Percentiles rank a stretch among this genome's conserved stretches.
Conservation (phyloP, 2,329 filamentous ascomycete genomes). For the Fusarium albosuccineum region DNA sequence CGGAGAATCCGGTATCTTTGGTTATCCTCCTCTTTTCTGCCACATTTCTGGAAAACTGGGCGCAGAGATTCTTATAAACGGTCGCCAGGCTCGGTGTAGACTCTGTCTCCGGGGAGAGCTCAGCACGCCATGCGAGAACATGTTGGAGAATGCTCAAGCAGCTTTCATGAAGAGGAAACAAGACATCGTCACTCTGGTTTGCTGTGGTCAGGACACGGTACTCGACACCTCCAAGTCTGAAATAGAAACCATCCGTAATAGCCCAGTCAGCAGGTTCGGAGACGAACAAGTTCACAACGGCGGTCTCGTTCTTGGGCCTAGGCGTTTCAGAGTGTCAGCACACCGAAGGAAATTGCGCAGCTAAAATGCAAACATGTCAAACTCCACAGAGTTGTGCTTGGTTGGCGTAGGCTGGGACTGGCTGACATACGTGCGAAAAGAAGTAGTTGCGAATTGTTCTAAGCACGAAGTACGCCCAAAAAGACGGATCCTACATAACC, state of each 20-base stretch:
- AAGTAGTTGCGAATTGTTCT: too few species aligned
- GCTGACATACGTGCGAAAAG: too few species aligned
- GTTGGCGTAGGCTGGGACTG: not conserved
- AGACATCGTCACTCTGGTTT: not conserved
- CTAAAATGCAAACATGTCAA: not conserved
- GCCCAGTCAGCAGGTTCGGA: conserved; percentile 5
- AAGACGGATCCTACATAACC: too few species aligned
- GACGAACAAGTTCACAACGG: not conserved
- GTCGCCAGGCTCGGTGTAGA: not conserved
- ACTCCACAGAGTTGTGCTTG: too few species aligned
- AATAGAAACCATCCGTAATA: conserved; percentile 8
- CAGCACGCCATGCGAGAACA: not conserved
- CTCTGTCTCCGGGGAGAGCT: not conserved
- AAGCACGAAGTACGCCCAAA: too few species aligned
- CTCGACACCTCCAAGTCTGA: not conserved
- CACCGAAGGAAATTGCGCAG: not conserved
- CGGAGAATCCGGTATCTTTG: not conserved
- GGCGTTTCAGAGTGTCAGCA: not conserved
- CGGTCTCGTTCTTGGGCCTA: conserved; percentile 6
- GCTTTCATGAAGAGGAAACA: conserved; percentile 6
- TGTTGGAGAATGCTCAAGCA: conserved; percentile 7
- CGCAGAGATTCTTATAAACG: not conserved
- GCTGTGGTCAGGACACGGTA: conserved; percentile 1
- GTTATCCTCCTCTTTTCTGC: not conserved
- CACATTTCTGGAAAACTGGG: not conserved